Evolutionary conservation across 2,329 filamentous ascomycete genomes (phyloP).

Genomic region (Coniochaeta sp.): DNA sequence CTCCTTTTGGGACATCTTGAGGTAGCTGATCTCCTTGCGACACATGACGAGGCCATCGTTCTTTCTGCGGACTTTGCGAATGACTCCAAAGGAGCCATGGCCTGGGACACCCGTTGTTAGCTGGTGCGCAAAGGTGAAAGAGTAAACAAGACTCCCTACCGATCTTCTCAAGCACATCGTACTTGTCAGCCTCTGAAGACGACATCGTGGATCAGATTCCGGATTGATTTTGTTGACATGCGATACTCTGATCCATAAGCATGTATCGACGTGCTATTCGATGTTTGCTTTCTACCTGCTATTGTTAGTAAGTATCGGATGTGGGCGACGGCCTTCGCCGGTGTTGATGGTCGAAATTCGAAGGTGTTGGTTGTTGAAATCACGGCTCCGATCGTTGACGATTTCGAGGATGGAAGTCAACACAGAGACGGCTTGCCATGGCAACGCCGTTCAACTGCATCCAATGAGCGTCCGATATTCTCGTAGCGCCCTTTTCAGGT

Average conservation of each 20-base stretch:
- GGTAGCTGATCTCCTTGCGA: slow-evolving; percentile 97
- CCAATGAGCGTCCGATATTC: not conserved
- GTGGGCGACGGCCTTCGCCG: not conserved
- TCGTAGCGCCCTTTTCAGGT: not conserved
- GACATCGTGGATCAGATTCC: slow-evolving; percentile 36
- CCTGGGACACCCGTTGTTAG: slow-evolving; percentile 42
- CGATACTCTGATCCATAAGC: slow-evolving; percentile 21
- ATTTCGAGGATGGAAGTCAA: not conserved
- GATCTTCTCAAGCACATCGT: slow-evolving; percentile 96
- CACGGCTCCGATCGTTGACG: not conserved
- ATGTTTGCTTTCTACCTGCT: slow-evolving; percentile 9
- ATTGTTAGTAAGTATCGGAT: slow-evolving; percentile 8
- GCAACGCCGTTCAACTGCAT: not conserved
- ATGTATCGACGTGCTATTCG: slow-evolving; percentile 4
- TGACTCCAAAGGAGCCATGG: slow-evolving; percentile 95
- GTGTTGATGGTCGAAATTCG: not conserved
- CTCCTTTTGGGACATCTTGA: slow-evolving; percentile 96
- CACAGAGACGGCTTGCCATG: not conserved
- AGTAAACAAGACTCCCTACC: slow-evolving; percentile 44
- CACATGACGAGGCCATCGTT: slow-evolving; percentile 87
- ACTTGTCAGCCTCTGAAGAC: slow-evolving; percentile 63
- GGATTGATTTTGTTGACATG: not conserved
- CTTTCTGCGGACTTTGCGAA: slow-evolving; percentile 88
- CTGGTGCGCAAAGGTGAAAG: not conserved
- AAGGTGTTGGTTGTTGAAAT: slow-evolving; percentile 1